Base-by-base conservation (phyloP, 73 alveolate genomes). In the Paraurostyla sp. region DNA sequence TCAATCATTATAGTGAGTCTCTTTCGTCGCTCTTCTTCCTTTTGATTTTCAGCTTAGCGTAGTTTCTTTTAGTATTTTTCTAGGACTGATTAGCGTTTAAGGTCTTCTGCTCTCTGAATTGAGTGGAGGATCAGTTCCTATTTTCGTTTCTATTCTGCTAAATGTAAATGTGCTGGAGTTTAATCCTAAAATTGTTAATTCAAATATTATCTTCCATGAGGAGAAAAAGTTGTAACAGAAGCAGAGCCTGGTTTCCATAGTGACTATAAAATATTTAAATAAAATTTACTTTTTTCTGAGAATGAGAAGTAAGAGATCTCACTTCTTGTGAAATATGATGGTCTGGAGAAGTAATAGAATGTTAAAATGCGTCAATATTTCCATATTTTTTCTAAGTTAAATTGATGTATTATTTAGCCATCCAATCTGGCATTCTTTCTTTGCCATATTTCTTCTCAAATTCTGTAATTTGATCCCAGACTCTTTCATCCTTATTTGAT, bases 401-500 rank as follows among this genome's bases (percentile, higher is more conserved):
- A 13, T 9, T 42, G 7, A 45, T 73, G 18, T 73, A 73, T 46
- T 73, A 29, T 3, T 46, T 35, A 2, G 1, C 42, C 82, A 65
- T 65, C 82, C 82, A 65, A 13, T 65, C 82, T 36, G 82, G 82
- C 82, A 65, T 65, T 3, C 41, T 33, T 15, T 65, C 82, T 6
- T 38, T 35, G 16, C 82, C 82, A 65, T 38, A 65, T 65, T 65
- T 65, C 18, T 32, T 65, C 11, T 65, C 82, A 40, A 65, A 65
- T 16, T 33, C 58, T 6, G 1, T 0, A 6, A 65, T 9, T 22
- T 65, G 42, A 18, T 65, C 82, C 82, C 82, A 65, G 6, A 65
- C 82, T 45, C 27, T 73, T 45, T 48, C 65, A 6, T 73, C 71
- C 27, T 73, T 73, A 2, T 48, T 11, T 46, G 25, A 13, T n/a